These are phyloP conservation scores for Marasmius oreades DNA, from an alignment of 1,284 basidiomycete genomes.

Conservation along the genomic window DNA sequence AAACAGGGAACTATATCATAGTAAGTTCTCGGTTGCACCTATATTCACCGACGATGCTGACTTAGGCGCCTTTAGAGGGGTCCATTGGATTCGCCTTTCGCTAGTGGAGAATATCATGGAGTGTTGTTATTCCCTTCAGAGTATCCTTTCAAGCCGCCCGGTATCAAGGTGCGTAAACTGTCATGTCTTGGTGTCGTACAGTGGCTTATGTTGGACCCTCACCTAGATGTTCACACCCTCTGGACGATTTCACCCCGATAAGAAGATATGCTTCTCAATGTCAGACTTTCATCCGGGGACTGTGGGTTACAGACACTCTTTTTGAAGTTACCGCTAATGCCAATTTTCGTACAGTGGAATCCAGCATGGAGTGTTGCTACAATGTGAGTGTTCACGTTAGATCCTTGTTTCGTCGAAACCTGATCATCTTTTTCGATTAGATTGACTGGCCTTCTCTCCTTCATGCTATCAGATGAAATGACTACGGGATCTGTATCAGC, in stretches of 20 bases:
- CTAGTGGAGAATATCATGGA: conserved; percentile 94
- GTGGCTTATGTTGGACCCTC: conserved; percentile 14
- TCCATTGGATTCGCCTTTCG: conserved; percentile 88
- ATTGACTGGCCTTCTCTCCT: conserved; percentile 90
- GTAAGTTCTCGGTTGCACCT: conserved; percentile 33
- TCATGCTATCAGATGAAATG: conserved; percentile 97
- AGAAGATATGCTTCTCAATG: conserved; percentile 97
- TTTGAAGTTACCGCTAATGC: conserved; percentile 8
- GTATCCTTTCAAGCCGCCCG: conserved; percentile 93
- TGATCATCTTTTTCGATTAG: conserved; percentile 37
- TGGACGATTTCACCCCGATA: conserved; percentile 89
- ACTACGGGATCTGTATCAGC: conserved; percentile 90
- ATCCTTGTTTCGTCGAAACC: neutral
- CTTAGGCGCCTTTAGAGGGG: conserved; percentile 59
- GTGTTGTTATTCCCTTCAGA: conserved; percentile 86
- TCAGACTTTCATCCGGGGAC: conserved; percentile 90
- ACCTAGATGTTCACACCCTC: conserved; percentile 88
- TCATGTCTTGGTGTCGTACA: neutral
- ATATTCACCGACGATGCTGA: conserved; percentile 7
- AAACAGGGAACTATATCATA: conserved; percentile 86
- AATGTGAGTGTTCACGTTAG: conserved; percentile 54
- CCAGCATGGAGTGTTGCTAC: conserved; percentile 92
- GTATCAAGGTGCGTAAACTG: conserved; percentile 79
- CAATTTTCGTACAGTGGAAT: conserved; percentile 61
- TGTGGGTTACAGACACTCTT: conserved; percentile 45